Conservation (phyloP, 345 rosid species). For the Hibiscus tridactylites region DNA sequence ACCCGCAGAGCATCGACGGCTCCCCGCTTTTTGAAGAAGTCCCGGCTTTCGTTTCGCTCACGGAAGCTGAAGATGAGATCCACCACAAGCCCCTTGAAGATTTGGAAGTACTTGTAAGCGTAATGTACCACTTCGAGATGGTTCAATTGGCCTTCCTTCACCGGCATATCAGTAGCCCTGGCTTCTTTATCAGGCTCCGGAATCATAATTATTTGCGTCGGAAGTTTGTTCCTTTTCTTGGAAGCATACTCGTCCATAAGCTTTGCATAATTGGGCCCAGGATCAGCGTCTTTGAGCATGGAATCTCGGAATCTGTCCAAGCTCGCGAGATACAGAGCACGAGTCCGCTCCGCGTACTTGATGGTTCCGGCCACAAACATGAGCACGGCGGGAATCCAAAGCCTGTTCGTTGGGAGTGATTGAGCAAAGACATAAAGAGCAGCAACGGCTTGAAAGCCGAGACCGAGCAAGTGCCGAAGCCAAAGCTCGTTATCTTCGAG, state of each 20-base stretch:
- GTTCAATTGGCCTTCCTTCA: not conserved
- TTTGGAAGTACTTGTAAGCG: constrained; percentile 30
- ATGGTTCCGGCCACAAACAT: constrained; percentile 44
- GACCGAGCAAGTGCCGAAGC: constrained; percentile 47
- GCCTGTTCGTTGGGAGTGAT: constrained; percentile 21
- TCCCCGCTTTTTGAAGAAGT: constrained; percentile 20
- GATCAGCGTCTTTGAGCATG: constrained; percentile 47
- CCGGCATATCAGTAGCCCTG: constrained; percentile 3
- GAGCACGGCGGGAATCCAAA: constrained; percentile 26
- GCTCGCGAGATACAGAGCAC: constrained; percentile 48
- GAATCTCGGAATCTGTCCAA: constrained; percentile 47
- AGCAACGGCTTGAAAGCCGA: constrained; percentile 33
- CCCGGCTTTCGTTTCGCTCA: constrained; percentile 39
- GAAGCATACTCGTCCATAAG: constrained; percentile 60
- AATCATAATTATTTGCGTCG: constrained; percentile 27
- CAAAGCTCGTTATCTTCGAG: constrained; percentile 68
- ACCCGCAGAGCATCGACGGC: constrained; percentile 39
- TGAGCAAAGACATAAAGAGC: constrained; percentile 37
- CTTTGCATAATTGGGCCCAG: constrained; percentile 54
- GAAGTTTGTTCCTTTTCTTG: constrained; percentile 34
- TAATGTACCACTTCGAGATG: constrained; percentile 24
- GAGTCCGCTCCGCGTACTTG: constrained; percentile 56
- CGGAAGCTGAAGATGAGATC: constrained; percentile 48
- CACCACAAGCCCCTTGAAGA: constrained; percentile 49
- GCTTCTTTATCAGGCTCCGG: constrained; percentile 37